These are phyloP conservation scores for Trifolium pratense DNA, from an alignment of 306 rosid genomes.

Conservation along the genomic window DNA sequence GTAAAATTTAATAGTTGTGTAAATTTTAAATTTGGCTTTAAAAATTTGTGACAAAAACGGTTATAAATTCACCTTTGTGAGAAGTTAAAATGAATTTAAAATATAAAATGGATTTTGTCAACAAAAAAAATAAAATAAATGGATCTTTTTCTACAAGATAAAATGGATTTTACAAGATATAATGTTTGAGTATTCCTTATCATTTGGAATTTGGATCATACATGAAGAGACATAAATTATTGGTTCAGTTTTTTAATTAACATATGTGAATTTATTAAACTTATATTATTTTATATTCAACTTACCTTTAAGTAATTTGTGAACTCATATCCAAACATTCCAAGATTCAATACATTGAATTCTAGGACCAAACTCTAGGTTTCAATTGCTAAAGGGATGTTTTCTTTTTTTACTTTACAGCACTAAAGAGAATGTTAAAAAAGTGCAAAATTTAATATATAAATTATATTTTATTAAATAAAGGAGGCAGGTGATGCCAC, in stretches of 20 bases:
- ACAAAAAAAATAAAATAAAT: too few relatives aligned
- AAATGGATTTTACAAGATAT: too few relatives aligned
- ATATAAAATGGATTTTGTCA: too few relatives aligned
- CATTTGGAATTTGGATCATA: neutral
- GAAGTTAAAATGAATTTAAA: neutral
- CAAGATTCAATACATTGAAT: neutral
- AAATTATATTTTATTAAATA: neutral
- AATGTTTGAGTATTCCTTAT: neutral
- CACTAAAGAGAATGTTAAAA: neutral
- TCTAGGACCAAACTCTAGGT: neutral
- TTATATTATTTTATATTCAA: neutral
- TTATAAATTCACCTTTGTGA: neutral
- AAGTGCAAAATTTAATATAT: neutral
- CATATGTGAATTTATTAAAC: neutral
- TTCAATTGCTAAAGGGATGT: conserved; percentile 10
- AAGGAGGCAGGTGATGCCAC: conserved; percentile 41
- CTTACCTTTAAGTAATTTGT: neutral
- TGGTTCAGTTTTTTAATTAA: too few relatives aligned
- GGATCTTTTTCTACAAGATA: too few relatives aligned
- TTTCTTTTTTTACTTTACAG: conserved; percentile 13
- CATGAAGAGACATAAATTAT: neutral
- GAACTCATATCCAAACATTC: neutral
- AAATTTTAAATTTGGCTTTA: too few relatives aligned
- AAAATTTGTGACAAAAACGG: too few relatives aligned
- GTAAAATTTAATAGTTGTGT: too few relatives aligned